Evolutionary conservation across 1,284 basidiomycete genomes (phyloP), one percentile per base, ranked within the genome.

Genomic region (Somion occarium): DNA sequence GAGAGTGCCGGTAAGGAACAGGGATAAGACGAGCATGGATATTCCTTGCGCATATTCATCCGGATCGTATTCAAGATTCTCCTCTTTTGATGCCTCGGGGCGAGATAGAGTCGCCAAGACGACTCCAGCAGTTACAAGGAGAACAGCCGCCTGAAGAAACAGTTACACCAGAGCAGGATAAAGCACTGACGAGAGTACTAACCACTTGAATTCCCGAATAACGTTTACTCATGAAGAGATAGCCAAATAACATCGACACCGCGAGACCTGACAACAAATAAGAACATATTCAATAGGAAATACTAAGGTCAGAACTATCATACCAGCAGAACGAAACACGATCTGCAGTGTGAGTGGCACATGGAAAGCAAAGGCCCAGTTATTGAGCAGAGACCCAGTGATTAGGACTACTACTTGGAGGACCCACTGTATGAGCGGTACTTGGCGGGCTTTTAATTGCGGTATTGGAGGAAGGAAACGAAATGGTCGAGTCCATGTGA

Each of bases 291-390:
- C 19, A 26, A 11, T 30, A 39, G 23, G 24, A 3, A 46, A 5
- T 4, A 22, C 37, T 13, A 2, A 48, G 12, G 26, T 54, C 44
- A 56, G 38, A 46, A 25, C 44, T 18, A 50, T 65, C 77, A 67
- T 57, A 82, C 91, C 91, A 30, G 90, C 92, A 44, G 89, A 92
- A 38, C 93, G 80, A 64, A 95, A 93, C 25, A 96, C 85, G 59
- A 95, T 94, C 61, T 93, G 85, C 0, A 96, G 73, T 0, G 90
- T 83, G 48, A 93, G 73, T 3, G 91, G 91, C 0, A 94, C 87
- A 52, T 84, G 72, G 60, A 76, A 91, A 0, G 85, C 85, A 64
- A 89, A 94, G 1, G 88, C 91, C 76, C 84, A 86, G 63, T 94
- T 95, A 68, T 93, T 94, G 59, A 96, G 67, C 42, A 89, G 63